Conservation (phyloP, 2,329 filamentous ascomycete genomes). For the Epichloe coenophiala region DNA sequence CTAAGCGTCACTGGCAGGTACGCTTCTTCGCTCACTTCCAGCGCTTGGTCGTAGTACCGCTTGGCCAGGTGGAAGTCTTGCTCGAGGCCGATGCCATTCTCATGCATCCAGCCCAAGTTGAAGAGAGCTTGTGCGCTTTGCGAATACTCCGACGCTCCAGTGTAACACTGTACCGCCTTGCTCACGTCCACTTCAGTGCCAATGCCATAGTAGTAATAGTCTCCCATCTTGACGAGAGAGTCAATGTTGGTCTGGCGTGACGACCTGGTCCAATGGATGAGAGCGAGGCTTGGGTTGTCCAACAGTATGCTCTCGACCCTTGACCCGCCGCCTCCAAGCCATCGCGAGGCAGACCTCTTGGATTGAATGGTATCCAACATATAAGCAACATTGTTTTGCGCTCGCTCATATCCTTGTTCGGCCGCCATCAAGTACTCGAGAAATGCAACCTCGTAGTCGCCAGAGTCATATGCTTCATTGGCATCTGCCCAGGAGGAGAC, state of each 20-base stretch:
- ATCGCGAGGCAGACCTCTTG: conserved; percentile 19
- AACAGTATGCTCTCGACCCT: conserved; percentile 24
- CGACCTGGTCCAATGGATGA: conserved; percentile 92
- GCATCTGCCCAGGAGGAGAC: conserved; percentile 73
- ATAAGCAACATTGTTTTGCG: conserved; percentile 81
- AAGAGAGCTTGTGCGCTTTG: conserved; percentile 91
- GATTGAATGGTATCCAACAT: conserved; percentile 65
- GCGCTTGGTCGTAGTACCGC: conserved; percentile 82
- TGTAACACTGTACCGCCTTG: conserved; percentile 88
- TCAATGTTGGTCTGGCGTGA: conserved; percentile 89
- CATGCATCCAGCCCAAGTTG: conserved; percentile 99
- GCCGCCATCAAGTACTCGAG: conserved; percentile 76
- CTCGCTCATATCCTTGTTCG: conserved; percentile 82
- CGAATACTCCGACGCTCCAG: conserved; percentile 78
- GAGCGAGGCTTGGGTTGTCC: conserved; percentile 47
- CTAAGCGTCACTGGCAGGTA: conserved; percentile 87
- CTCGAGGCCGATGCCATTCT: conserved; percentile 82
- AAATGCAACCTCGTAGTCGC: conserved; percentile 67
- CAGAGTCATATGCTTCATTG: conserved; percentile 66
- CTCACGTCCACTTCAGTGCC: conserved; percentile 59
- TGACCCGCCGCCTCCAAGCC: conserved; percentile 30
- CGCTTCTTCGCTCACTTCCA: conserved; percentile 84
- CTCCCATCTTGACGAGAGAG: conserved; percentile 92
- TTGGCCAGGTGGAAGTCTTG: conserved; percentile 98
- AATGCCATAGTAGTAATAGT: conserved; percentile 82